phyloP scores from a whole-genome alignment of 768 basidiomycete genomes.

The Galerina marginata region DNA sequence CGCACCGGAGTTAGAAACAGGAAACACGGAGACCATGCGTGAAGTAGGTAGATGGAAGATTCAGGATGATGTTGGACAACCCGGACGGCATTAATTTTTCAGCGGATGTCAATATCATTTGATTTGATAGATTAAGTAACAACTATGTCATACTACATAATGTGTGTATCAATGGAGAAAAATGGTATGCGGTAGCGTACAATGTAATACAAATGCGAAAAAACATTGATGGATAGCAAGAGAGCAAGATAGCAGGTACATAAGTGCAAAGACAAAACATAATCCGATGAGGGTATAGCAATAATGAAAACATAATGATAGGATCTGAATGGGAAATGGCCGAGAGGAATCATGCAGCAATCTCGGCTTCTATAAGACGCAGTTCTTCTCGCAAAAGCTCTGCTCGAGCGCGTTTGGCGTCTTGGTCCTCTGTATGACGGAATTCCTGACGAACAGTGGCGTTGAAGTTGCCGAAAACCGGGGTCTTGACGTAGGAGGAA shows the following conservation, averaged over 20 bases:
- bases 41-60: slow-evolving; percentile 90
- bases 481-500: not conserved
- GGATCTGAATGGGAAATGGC: not conserved
- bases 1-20: slow-evolving; percentile 65
- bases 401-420: slow-evolving; percentile 7
- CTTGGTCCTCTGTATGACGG: not conserved
- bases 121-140: too few species aligned
- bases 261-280: not conserved
- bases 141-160: too few species aligned
- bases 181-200: not conserved
- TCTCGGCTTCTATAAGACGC: slow-evolving; percentile 8
- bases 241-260: not conserved
- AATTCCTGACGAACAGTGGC: not conserved
- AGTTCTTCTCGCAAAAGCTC: slow-evolving; percentile 13
- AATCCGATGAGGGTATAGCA: not conserved
- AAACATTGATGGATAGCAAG: slow-evolving; percentile 1
- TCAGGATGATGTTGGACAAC: slow-evolving; percentile 69
- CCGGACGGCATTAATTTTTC: slow-evolving; percentile 58
- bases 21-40: slow-evolving; percentile 85
- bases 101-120: not conserved
- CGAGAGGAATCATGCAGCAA: not conserved
- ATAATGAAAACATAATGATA: slow-evolving; percentile 1
- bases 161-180: too few species aligned
- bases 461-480: not conserved
- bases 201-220: not conserved